A percentile compares a stretch with the other conserved stretches of the same genome.
phyloP scores from a whole-genome alignment of 2,329 filamentous ascomycete species.

The Botrytis cinerea region DNA sequence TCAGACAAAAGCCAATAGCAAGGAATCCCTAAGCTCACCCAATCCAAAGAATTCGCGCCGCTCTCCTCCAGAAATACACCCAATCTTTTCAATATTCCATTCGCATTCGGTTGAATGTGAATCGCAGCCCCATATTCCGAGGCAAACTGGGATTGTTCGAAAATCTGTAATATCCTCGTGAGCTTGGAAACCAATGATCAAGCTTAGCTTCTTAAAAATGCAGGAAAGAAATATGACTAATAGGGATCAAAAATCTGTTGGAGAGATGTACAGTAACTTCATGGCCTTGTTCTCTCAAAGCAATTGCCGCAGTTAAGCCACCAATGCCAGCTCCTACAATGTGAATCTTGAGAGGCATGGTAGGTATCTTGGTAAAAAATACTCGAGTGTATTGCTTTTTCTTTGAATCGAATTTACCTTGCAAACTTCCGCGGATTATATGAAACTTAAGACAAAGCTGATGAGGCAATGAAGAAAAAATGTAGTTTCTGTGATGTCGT shows the following conservation, averaged over 20 bases:
- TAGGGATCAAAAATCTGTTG: background rate
- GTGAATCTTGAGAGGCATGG: conserved; percentile 42
- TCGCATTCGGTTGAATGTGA: conserved; percentile 63
- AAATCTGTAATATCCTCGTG: conserved; percentile 44
- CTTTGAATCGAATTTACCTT: background rate
- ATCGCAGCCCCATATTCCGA: conserved; percentile 61
- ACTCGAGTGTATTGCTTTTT: background rate
- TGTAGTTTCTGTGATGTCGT: background rate
- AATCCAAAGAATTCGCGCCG: conserved; percentile 38
- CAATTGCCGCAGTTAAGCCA: conserved; percentile 61
- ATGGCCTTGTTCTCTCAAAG: conserved; percentile 58
- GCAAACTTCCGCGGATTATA: background rate
- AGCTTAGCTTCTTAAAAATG: background rate
- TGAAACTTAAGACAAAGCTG: background rate
- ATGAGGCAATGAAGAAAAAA: background rate
- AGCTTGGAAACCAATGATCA: background rate
- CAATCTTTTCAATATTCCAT: conserved; percentile 54
- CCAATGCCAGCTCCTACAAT: conserved; percentile 60
- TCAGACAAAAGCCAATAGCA: background rate
- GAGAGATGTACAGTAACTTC: conserved; percentile 7
- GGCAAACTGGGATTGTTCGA: conserved; percentile 57
- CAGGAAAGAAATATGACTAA: background rate
- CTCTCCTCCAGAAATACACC: conserved; percentile 46
- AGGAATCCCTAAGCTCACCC: background rate
- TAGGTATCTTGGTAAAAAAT: background rate